A percentile compares a stretch with the other conserved stretches of the same genome.
Conservation (phyloP, 2,329 filamentous ascomycete species). For the Epichloe typhina region DNA sequence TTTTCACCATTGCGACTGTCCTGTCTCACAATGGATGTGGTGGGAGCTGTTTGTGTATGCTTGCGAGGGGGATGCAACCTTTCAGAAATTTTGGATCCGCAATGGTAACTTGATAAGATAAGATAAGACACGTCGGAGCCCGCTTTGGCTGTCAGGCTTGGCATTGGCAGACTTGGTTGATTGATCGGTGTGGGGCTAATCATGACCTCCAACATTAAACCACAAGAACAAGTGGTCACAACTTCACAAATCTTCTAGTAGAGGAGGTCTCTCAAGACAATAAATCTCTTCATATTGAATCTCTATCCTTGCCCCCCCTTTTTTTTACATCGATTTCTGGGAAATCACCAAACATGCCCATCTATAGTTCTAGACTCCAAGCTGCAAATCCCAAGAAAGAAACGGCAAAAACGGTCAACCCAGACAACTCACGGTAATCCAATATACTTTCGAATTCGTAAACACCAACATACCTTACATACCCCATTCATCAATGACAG, state of each 20-base stretch:
- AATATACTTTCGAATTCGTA: background rate
- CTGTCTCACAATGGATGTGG: background rate
- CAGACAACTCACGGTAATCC: background rate
- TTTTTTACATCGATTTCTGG: no score
- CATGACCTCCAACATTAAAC: no score
- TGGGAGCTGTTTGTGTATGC: background rate
- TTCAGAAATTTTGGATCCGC: constrained; percentile 1
- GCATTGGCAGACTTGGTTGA: no score
- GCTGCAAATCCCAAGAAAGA: no score
- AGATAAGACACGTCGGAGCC: background rate
- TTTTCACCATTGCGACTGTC: constrained; percentile 54
- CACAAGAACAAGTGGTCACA: no score
- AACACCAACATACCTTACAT: background rate
- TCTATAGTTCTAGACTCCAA: no score
- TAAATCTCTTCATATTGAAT: no score
- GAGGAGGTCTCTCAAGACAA: no score
- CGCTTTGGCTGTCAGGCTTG: background rate
- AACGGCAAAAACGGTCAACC: background rate
- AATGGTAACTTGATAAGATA: constrained; percentile 1
- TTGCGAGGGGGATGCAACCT: background rate
- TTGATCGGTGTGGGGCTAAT: no score
- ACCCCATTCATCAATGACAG: constrained; percentile 28
- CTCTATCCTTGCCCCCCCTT: no score
- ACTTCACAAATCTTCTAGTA: no score
- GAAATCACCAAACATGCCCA: no score